Base-by-base conservation (phyloP, 179 eudicot genomes). In the Monotropa hypopitys region DNA sequence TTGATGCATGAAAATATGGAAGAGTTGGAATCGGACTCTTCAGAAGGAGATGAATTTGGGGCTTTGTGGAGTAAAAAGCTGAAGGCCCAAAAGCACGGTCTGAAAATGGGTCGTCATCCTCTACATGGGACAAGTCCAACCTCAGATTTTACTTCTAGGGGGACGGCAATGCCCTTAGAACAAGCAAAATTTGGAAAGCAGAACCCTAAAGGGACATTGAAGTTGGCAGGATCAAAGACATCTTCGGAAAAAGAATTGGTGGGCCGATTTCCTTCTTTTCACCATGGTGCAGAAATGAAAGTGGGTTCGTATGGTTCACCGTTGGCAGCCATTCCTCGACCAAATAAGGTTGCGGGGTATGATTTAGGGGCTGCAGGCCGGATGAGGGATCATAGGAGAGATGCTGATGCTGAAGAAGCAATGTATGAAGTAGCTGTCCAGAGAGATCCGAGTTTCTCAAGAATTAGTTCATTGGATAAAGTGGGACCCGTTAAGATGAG, bases 1-100 rank as follows among this genome's bases (percentile, higher is more conserved):
- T 82, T 93, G 78, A 86, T 88, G 88, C 81, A 80, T 83, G 98
- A 91, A 79, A 90, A 88, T 74, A 87, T 83, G 87, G 97, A 84
- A 67, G 88, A 86, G 78, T 76, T 85, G 79, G 89, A 79, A 61
- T 89, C 88, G 63, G 93, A 89, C 77, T 83, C 91, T 65, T 90
- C 95, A 54, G 98, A 88, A 57, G 84, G 86, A 75, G 91, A 87
- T 66, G 90, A 86, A 53, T 83, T 88, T 0, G 87, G 77, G 46
- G 93, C 67, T 81, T 73, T 89, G 71, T 82, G 90, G 90, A 79
- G 65, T 74, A 87, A 77, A 83, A 89, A 80, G 84, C 72, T 79
- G 28, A 94, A 89, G 83, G 89, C 88, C 28, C 80, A 82, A 80
- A 86, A 78, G 78, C n/a, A 76, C 47, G 82, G 76, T 46, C 82